phyloP scores from a whole-genome alignment of 441 rosid genomes.

The Melastoma candidum region DNA sequence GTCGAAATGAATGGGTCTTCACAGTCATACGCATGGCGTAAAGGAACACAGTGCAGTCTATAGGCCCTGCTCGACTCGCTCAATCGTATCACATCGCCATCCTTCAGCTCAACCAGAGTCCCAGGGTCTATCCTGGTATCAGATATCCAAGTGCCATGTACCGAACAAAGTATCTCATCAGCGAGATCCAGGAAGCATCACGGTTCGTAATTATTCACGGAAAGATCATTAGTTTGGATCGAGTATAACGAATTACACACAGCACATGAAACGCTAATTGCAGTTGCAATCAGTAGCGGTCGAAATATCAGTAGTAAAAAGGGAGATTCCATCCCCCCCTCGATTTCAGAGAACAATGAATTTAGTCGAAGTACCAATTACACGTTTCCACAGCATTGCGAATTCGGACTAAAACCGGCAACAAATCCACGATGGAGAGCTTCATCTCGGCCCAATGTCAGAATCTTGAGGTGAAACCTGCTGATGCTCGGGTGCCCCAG shows the following conservation, averaged over 20 bases:
- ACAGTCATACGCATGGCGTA: conserved; percentile 53
- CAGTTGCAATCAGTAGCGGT: too few species aligned
- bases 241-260: too few species aligned
- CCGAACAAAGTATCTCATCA: conserved; percentile 22
- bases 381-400: neutral
- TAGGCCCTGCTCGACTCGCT: conserved; percentile 85
- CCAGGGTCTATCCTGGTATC: conserved; percentile 64
- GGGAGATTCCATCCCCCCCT: too few species aligned
- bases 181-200: too few species aligned
- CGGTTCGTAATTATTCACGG: too few species aligned
- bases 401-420: conserved; percentile 32
- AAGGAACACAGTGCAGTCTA: conserved; percentile 73
- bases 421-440: conserved; percentile 65
- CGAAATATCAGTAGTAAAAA: too few species aligned
- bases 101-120: conserved; percentile 49
- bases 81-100: conserved; percentile 56
- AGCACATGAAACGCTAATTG: too few species aligned
- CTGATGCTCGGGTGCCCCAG: conserved; percentile 88
- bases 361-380: too few species aligned
- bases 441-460: conserved; percentile 37
- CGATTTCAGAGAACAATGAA: too few species aligned
- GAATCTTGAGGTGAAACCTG: conserved; percentile 75
- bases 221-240: too few species aligned
- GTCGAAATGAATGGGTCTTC: conserved; percentile 40
- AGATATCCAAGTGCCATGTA: conserved; percentile 89